Percentiles rank a stretch among this genome's conserved stretches.
Evolutionary conservation across 495 filamentous ascomycete species (phyloP).

Genomic region (Penicillium longicatenatum): DNA sequence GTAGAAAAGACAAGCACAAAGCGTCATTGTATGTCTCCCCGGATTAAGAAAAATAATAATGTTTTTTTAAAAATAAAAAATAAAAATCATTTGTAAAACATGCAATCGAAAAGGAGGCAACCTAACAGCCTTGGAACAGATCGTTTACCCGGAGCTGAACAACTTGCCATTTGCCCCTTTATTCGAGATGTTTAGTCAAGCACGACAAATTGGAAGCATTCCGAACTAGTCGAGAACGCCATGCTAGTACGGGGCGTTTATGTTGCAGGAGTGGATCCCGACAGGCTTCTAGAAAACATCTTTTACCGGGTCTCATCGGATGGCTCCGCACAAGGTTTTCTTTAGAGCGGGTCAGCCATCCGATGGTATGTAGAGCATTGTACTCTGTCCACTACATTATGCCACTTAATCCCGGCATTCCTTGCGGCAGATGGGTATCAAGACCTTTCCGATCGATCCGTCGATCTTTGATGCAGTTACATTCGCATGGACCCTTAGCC

Average conservation of each 20-base stretch:
- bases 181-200: slow-evolving; percentile 2
- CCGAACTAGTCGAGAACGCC: slow-evolving; percentile 7
- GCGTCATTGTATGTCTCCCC: slow-evolving; percentile 13
- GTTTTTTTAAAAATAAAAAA: background rate
- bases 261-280: slow-evolving; percentile 2
- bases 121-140: background rate
- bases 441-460: background rate
- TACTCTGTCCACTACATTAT: background rate
- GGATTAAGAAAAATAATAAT: background rate
- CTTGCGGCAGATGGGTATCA: background rate
- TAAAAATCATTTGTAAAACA: background rate
- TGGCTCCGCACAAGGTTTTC: slow-evolving; percentile 14
- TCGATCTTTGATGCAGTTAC: background rate
- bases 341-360: background rate
- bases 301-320: slow-evolving; percentile 7
- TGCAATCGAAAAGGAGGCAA: slow-evolving; percentile 6
- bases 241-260: slow-evolving; percentile 7
- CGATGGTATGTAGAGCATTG: background rate
- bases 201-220: slow-evolving; percentile 4
- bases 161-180: slow-evolving; percentile 7
- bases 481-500: background rate
- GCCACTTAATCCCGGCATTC: slow-evolving; percentile 1
- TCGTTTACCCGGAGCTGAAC: slow-evolving; percentile 5
- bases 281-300: slow-evolving; percentile 17
- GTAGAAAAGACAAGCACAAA: background rate